Evolutionary conservation across 208 protist species (phyloP), one percentile per base, ranked within the genome.

Genomic region (Crithidia bombi): DNA sequence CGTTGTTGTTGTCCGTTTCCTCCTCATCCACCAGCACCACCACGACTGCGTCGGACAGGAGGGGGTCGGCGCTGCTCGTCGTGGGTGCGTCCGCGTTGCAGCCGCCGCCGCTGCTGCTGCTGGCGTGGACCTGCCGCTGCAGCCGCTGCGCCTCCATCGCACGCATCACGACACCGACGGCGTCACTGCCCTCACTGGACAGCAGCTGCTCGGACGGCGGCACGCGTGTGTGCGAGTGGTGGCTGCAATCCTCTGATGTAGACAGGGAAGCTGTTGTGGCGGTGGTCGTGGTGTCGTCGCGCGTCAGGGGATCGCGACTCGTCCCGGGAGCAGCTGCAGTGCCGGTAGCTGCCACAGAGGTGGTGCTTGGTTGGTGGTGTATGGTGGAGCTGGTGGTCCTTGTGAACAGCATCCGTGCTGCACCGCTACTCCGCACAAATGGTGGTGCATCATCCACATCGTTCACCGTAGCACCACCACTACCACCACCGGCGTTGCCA

Each of bases 121-220:
- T 32, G 9, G 19, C 51, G 25, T 39, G 15, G 26, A 28, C 3
- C 14, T 49, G 21, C 17, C 6, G 17, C 25, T 50, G 12, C 10
- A 39, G 57, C 25, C 57, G 57, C 41, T 64, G 57, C 25, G 43
- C 15, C 5, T 52, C 57, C 0, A 47, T 36, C 3, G 57, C 19
- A 28, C 17, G 25, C 41, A 64, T 14, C 9, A 10, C 23, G 35
- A 44, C 57, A 19, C 2, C 23, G 35, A 44, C 57, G 5, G 19
- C 5, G 17, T 56, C 55, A 0, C 44, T 33, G 36, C 32, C n/a
- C 9, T 67, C 25, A 49, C 44, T 64, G 3, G 38, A 39, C 10
- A 14, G 41, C 2, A 30, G 35, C 19, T 49, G 43, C 19, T 49
- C 15, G 15, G 43, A 19, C 6, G 11, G 43, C 43, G 56, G 46